A percentile compares a stretch with the other conserved stretches of the same genome.
Evolutionary conservation across 257 asterid genomes (phyloP).

Genomic region (Solanum paucissectum): DNA sequence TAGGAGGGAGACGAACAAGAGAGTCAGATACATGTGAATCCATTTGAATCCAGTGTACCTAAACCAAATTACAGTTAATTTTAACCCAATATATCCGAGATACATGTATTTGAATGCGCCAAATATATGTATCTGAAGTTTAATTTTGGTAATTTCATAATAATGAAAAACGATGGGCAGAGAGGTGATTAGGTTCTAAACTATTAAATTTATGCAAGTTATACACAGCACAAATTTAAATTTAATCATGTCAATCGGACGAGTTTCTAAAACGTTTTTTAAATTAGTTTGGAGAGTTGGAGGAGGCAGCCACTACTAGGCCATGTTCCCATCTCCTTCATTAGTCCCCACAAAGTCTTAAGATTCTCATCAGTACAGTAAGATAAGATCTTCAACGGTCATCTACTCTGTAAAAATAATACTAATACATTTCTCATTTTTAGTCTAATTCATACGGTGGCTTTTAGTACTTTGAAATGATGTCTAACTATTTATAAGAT

Average conservation of each 20-base stretch:
- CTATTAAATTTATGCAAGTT: background rate
- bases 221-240: too few species aligned
- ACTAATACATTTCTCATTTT: background rate
- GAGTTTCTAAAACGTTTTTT: background rate
- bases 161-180: background rate
- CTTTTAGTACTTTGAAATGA: background rate
- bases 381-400: background rate
- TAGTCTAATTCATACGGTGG: background rate
- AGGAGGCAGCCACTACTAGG: background rate
- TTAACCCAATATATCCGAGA: too few species aligned
- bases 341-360: background rate
- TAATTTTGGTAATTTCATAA: background rate
- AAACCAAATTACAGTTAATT: too few species aligned
- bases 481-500: background rate
- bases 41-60: too few species aligned
- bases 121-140: too few species aligned
- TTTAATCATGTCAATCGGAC: too few species aligned
- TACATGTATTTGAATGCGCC: too few species aligned
- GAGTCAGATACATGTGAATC: background rate
- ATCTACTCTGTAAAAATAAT: background rate
- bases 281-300: background rate
- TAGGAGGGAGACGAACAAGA: background rate
- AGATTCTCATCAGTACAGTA: background rate
- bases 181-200: background rate
- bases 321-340: background rate